phyloP scores from a whole-genome alignment of 225 moss, liverwort and hornwort species.

The Anthoceros angustus region DNA sequence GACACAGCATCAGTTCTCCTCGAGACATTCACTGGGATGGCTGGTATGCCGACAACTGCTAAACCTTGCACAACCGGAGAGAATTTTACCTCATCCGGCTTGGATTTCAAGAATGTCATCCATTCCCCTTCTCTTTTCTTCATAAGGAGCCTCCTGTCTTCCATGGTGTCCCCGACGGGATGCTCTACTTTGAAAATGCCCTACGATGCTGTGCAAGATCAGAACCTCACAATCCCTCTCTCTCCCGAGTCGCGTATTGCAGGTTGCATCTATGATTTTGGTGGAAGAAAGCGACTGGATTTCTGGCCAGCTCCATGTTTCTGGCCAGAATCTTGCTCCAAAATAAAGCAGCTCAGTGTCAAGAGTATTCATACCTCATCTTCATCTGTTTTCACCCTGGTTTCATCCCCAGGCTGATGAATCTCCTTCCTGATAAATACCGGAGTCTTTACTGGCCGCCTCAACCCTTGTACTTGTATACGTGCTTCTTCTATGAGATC shows the following conservation, averaged over 20 bases:
- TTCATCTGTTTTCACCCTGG: background rate
- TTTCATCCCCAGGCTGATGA: constrained; percentile 4
- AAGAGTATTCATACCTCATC: background rate
- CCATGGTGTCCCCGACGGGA: constrained; percentile 12
- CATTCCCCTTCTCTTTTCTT: constrained; percentile 76
- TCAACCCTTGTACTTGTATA: background rate
- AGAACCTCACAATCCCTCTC: background rate
- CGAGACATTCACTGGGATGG: background rate
- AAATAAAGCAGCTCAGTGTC: background rate
- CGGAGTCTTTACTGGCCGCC: background rate
- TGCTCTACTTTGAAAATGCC: constrained; percentile 1
- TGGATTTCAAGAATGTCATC: constrained; percentile 49
- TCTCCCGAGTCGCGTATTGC: background rate
- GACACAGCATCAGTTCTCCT: background rate
- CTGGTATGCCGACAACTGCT: background rate
- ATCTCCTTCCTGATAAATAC: constrained; percentile 1
- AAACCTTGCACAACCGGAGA: background rate
- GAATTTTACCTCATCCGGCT: constrained; percentile 61
- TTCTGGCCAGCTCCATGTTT: too few relatives aligned
- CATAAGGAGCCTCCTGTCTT: constrained; percentile 63
- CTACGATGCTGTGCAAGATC: background rate
- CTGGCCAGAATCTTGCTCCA: too few relatives aligned
- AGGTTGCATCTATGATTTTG: background rate
- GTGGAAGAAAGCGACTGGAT: too few relatives aligned
- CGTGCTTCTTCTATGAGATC: constrained; percentile 1